These are phyloP conservation scores for Fusarium liriodendri DNA, from an alignment of 2,329 filamentous ascomycete genomes.

Conservation along the genomic window DNA sequence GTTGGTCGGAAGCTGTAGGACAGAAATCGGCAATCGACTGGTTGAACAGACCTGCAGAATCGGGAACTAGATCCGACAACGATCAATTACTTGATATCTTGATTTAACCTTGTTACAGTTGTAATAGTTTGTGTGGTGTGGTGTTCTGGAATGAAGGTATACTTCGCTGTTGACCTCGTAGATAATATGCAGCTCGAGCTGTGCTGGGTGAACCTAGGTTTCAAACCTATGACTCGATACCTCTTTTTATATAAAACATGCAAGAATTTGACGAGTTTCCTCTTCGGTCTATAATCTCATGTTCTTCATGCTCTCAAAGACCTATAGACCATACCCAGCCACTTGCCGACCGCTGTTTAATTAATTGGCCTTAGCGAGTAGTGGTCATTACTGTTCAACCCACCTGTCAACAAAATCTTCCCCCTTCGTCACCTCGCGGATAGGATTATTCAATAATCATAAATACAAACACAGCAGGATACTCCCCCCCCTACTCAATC, in stretches of 20 bases:
- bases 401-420: background rate
- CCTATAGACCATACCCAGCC: background rate
- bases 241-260: too few relatives aligned
- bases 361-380: background rate
- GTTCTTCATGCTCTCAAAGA: background rate
- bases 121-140: accelerated
- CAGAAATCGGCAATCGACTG: background rate
- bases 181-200: background rate
- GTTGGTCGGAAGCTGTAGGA: background rate
- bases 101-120: background rate
- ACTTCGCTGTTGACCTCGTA: background rate
- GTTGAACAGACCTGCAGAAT: background rate
- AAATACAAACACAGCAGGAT: background rate
- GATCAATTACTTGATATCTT: background rate
- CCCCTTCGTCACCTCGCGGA: background rate
- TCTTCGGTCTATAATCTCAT: background rate
- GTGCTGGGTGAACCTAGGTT: background rate
- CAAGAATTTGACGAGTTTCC: too few relatives aligned
- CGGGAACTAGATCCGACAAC: background rate
- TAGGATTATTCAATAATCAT: background rate
- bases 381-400: background rate
- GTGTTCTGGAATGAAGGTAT: background rate
- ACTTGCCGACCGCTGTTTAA: background rate
- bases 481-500: background rate
- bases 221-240: background rate